Percentiles rank a stretch among this genome's conserved stretches.
phyloP scores from a whole-genome alignment of 192 early-diverging fungal genomes.

The Mortierella claussenii region DNA sequence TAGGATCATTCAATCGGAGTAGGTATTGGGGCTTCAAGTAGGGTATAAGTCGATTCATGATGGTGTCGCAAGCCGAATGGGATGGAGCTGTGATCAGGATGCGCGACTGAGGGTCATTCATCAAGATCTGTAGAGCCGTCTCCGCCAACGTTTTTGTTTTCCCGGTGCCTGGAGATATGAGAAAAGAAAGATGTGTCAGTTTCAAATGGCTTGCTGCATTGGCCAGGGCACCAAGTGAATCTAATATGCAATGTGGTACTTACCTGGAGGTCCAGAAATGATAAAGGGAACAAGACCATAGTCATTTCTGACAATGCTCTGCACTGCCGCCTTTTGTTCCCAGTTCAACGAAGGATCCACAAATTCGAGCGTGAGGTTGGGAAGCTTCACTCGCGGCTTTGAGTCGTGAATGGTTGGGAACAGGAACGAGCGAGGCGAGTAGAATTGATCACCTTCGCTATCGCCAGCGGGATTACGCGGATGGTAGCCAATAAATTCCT shows the following conservation, averaged over 20 bases:
- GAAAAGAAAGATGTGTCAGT: neutral
- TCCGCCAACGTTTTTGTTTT: constrained; percentile 68
- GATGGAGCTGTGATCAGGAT: constrained; percentile 66
- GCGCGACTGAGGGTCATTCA: constrained; percentile 43
- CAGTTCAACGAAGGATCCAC: constrained; percentile 42
- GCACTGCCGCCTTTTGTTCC: constrained; percentile 47
- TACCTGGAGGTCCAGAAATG: constrained; percentile 50
- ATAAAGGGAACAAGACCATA: constrained; percentile 47
- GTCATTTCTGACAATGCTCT: constrained; percentile 48
- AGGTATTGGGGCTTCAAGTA: constrained; percentile 51
- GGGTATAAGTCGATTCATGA: constrained; percentile 57
- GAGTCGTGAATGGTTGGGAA: constrained; percentile 48
- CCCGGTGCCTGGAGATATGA: constrained; percentile 57
- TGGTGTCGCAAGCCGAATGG: constrained; percentile 63
- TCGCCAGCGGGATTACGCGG: constrained; percentile 34
- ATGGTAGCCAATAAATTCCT: constrained; percentile 50
- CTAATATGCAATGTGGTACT: too few species aligned
- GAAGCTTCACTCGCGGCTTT: constrained; percentile 19
- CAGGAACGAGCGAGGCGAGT: constrained; percentile 38
- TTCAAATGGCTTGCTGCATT: neutral
- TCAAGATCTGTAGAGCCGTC: constrained; percentile 56
- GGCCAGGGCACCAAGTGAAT: too few species aligned
- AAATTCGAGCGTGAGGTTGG: constrained; percentile 36
- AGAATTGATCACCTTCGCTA: constrained; percentile 19
- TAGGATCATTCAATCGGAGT: constrained; percentile 57